These are phyloP conservation scores for Nothophoma quercina DNA, from an alignment of 2,329 filamentous ascomycete species.

Conservation along the genomic window DNA sequence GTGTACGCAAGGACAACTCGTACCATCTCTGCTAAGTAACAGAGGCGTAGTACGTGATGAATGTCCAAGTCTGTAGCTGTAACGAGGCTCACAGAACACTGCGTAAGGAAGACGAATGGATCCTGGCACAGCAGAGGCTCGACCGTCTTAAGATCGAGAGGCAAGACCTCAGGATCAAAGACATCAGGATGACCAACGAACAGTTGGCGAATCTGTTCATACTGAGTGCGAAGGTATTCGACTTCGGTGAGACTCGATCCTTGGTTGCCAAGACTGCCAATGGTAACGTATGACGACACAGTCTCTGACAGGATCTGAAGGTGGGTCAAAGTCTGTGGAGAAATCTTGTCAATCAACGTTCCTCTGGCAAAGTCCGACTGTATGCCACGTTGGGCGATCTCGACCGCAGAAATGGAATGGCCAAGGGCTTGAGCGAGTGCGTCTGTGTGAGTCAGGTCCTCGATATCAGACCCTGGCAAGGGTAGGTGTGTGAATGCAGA, in stretches of 20 bases:
- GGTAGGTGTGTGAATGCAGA: slow-evolving; percentile 56
- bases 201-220: slow-evolving; percentile 77
- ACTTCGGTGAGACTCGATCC: slow-evolving; percentile 67
- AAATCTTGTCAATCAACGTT: slow-evolving; percentile 82
- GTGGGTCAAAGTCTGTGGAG: slow-evolving; percentile 84
- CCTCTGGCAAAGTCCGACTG: slow-evolving; percentile 72
- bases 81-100: slow-evolving; percentile 75
- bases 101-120: slow-evolving; percentile 80
- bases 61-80: slow-evolving; percentile 75
- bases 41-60: slow-evolving; percentile 80
- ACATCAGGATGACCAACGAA: slow-evolving; percentile 66
- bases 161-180: slow-evolving; percentile 45
- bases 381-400: slow-evolving; percentile 89
- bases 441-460: slow-evolving; percentile 63
- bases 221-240: slow-evolving; percentile 73
- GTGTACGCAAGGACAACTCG: slow-evolving; percentile 73
- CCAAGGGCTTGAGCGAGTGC: slow-evolving; percentile 73
- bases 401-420: slow-evolving; percentile 84
- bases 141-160: slow-evolving; percentile 54
- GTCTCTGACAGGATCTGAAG: slow-evolving; percentile 90
- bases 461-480: slow-evolving; percentile 47
- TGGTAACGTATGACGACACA: slow-evolving; percentile 80
- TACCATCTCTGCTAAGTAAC: slow-evolving; percentile 89
- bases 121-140: slow-evolving; percentile 71
- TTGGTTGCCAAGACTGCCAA: slow-evolving; percentile 72